Base-by-base conservation (phyloP, 2,329 filamentous ascomycete species). In the Fusarium gaditjirri region DNA sequence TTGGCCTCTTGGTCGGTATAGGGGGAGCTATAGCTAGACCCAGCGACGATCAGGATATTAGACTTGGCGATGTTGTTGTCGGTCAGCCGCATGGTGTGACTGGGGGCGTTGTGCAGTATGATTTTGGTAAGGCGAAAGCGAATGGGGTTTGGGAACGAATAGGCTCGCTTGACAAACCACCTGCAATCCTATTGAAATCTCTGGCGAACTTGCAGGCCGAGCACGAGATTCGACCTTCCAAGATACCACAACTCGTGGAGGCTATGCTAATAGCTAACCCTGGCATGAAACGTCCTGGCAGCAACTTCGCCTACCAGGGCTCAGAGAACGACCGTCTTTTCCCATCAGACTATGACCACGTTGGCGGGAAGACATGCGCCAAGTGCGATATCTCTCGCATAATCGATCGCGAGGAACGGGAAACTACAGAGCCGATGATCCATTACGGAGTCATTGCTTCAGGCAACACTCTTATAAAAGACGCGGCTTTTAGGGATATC, bases 11-110 rank as follows among this genome's bases (percentile, higher is more conserved):
- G 23, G 71, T 77, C 65, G 79, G 81, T 1, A 85, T 83, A 76
- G 88, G 87, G 3, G 87, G 89, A 1, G 77, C 57, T 2, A 42
- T 75, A 14, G 23, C 72, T 2, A 16, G 13, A 1, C 65, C 60
- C 1, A 13, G 35, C 2, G 27, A 46, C 4, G 41, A 31, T 11
- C 50, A 61, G 4, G 78, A 79, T 13, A 69, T 79, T 14, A 75
- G 77, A 1, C 71, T 80, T 1, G 77, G 78, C 1, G 78, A 79
- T 12, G 36, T 80, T 5, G 75, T 78, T 1, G 73, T 80, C 0
- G 77, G 78, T 39, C 54, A 68, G 1, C 76, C 77, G 0, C 19
- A 64, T 1, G 71, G 64, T 5, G 58, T 25, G 0, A 71, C 11
- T 1, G 67, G 75, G 0, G 78, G 78, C 0, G 74, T 78, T 0